phyloP scores from a whole-genome alignment of 2,329 filamentous ascomycete genomes.

The Xylaria sp. region DNA sequence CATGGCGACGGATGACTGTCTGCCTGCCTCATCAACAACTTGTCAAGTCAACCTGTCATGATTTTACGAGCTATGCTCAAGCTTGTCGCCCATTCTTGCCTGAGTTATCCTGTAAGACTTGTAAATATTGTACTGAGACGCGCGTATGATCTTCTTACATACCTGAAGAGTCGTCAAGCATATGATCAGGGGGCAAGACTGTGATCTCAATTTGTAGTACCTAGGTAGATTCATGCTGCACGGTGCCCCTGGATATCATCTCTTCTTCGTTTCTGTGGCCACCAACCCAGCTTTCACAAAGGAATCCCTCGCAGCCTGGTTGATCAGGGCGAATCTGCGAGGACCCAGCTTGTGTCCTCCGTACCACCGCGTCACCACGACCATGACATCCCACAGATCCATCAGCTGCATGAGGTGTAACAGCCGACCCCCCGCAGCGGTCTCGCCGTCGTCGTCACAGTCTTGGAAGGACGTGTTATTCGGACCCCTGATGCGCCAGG shows the following conservation, averaged over 20 bases:
- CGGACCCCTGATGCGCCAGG: conserved; percentile 73
- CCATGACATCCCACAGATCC: conserved; percentile 87
- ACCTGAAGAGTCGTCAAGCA: background rate
- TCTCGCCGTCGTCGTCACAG: conserved; percentile 94
- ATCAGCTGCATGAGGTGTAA: conserved; percentile 91
- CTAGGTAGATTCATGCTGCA: background rate
- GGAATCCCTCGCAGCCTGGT: conserved; percentile 76
- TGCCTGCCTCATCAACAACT: too few relatives aligned
- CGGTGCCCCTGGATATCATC: conserved; percentile 11
- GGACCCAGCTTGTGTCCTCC: conserved; percentile 86
- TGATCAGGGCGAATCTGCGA: conserved; percentile 85
- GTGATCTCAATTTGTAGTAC: background rate
- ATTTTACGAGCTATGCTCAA: too few relatives aligned
- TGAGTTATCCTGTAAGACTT: background rate
- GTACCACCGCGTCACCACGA: conserved; percentile 93
- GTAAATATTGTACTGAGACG: background rate
- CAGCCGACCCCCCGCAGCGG: conserved; percentile 78
- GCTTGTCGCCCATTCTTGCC: background rate
- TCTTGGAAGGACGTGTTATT: conserved; percentile 66
- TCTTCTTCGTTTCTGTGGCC: conserved; percentile 35
- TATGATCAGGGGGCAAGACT: background rate
- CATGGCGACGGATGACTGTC: too few relatives aligned
- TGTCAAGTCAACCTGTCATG: too few relatives aligned
- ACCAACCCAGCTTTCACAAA: conserved; percentile 72
- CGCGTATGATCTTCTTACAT: background rate